These are phyloP conservation scores for Beauveria brongniartii DNA, from an alignment of 2,329 filamentous ascomycete genomes.

Conservation along the genomic window DNA sequence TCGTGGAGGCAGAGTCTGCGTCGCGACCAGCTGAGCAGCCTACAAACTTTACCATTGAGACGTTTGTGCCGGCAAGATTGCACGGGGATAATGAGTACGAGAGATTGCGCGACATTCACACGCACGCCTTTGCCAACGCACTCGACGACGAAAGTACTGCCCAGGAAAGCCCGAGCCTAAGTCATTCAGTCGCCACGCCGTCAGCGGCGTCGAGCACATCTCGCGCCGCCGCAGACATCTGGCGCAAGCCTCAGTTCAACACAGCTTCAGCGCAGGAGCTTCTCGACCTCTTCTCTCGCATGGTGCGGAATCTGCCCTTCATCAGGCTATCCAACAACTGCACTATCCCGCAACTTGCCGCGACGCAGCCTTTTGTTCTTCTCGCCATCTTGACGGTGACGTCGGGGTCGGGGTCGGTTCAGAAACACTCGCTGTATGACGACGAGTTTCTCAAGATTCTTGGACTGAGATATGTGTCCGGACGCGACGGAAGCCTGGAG, in stretches of 20 bases:
- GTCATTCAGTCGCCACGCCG: not conserved
- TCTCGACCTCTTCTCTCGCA: not conserved
- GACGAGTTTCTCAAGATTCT: constrained; percentile 8
- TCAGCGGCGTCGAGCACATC: constrained; percentile 1
- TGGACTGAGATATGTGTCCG: constrained; percentile 3
- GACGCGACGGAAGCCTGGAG: constrained; percentile 4
- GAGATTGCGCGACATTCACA: not conserved
- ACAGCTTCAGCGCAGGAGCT: constrained; percentile 4
- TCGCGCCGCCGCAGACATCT: constrained; percentile 10
- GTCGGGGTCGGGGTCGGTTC: not conserved
- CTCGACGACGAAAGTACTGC: not conserved
- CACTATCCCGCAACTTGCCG: constrained; percentile 1
- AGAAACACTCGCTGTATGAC: constrained; percentile 7
- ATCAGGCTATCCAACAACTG: not conserved
- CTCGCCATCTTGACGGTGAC: constrained; percentile 8
- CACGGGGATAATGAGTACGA: not conserved
- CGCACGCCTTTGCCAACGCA: not conserved
- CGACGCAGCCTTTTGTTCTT: constrained; percentile 9
- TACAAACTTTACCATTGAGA: constrained; percentile 3
- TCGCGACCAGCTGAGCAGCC: not conserved
- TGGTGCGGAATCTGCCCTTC: not conserved
- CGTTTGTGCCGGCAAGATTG: not conserved
- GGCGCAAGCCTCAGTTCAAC: constrained; percentile 8
- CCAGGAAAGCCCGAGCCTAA: not conserved
- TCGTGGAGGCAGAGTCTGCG: not conserved